Evolutionary conservation across 108 stramenopile species (phyloP).

Genomic region (Nannochloropsis gaditana): DNA sequence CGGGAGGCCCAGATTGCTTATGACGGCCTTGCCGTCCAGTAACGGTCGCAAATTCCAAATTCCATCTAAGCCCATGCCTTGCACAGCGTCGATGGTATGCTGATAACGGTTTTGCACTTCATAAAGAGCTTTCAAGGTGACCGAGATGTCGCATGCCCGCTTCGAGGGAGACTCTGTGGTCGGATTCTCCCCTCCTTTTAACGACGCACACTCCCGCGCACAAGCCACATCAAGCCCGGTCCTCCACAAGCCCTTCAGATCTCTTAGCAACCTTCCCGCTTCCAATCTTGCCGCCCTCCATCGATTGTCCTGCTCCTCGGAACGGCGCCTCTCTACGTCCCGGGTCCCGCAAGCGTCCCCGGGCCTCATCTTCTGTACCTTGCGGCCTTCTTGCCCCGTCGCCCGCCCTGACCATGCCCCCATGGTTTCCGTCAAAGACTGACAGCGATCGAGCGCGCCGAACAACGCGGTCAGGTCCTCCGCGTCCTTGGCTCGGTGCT

Average conservation of each 20-base stretch:
- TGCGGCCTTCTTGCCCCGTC: background rate
- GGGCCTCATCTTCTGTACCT: no score
- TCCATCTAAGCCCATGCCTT: background rate
- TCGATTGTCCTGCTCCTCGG: background rate
- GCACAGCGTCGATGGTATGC: background rate
- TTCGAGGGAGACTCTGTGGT: background rate
- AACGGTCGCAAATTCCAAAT: background rate
- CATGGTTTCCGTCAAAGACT: background rate
- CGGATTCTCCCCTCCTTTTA: background rate
- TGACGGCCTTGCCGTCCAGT: constrained; percentile 9
- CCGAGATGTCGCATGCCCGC: no score
- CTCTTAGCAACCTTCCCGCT: background rate
- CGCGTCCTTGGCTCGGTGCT: background rate
- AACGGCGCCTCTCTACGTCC: no score
- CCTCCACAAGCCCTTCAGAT: background rate
- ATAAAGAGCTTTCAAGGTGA: background rate
- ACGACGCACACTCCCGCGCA: background rate
- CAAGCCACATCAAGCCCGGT: background rate
- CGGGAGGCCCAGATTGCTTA: background rate
- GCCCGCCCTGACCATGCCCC: background rate
- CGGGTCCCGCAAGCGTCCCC: no score
- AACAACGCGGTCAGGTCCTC: background rate
- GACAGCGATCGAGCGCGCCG: background rate
- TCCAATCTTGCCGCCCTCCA: background rate
- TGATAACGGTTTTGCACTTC: background rate